These are phyloP conservation scores for Chlamydomonas schloesseri DNA, from an alignment of 139 green algal genomes.

Conservation along the genomic window DNA sequence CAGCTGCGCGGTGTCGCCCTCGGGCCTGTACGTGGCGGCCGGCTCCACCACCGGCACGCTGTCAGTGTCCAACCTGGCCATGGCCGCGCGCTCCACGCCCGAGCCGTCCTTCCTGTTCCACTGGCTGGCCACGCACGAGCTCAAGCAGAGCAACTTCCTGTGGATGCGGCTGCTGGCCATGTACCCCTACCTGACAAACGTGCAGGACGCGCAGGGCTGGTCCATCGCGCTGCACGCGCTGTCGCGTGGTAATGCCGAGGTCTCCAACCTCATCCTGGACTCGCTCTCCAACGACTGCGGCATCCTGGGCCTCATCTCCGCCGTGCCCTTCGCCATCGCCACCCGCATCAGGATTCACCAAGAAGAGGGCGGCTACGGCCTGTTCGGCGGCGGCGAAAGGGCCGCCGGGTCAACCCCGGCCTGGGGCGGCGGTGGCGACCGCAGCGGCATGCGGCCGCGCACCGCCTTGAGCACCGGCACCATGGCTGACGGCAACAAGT, in stretches of 20 bases:
- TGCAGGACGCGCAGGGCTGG: slow-evolving; percentile 61
- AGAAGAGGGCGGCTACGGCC: not conserved
- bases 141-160: slow-evolving; percentile 30
- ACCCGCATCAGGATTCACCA: slow-evolving; percentile 39
- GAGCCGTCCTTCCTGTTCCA: slow-evolving; percentile 65
- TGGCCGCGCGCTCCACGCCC: slow-evolving; percentile 20
- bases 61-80: slow-evolving; percentile 47
- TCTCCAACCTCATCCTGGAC: slow-evolving; percentile 53
- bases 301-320: slow-evolving; percentile 55
- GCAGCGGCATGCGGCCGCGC: slow-evolving; percentile 1
- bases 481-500: slow-evolving; percentile 33
- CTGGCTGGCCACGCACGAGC: slow-evolving; percentile 54
- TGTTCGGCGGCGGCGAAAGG: not conserved
- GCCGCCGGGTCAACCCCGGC: too few species aligned
- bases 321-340: slow-evolving; percentile 48
- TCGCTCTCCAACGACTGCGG: slow-evolving; percentile 8
- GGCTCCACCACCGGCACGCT: slow-evolving; percentile 49
- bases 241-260: slow-evolving; percentile 54
- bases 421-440: not conserved
- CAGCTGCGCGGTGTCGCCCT: slow-evolving; percentile 45
- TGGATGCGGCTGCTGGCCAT: slow-evolving; percentile 41
- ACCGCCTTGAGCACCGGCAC: not conserved
- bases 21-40: not conserved
- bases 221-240: slow-evolving; percentile 53
- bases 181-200: slow-evolving; percentile 51